phyloP scores from a whole-genome alignment of 345 rosid genomes.

The Melaleuca alternifolia region DNA sequence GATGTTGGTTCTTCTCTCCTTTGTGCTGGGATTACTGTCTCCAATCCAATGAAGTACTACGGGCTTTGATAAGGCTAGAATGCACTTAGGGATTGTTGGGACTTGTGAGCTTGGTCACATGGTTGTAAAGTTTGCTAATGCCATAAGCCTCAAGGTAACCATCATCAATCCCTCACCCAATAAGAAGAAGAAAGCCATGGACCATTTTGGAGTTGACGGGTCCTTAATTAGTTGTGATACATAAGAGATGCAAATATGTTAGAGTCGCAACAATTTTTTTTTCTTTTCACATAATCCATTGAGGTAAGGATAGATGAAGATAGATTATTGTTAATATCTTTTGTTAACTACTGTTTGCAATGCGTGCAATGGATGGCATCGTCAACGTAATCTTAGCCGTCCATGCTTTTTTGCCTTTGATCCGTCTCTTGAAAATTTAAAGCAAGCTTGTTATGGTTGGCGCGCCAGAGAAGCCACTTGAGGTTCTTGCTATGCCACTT shows the following conservation, averaged over 20 bases:
- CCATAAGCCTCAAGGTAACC: slow-evolving; percentile 30
- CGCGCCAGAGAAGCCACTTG: slow-evolving; percentile 33
- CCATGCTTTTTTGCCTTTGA: slow-evolving; percentile 32
- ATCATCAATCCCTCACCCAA: slow-evolving; percentile 35
- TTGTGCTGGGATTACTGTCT: slow-evolving; percentile 65
- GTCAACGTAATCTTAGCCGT: slow-evolving; percentile 43
- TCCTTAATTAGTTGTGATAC: slow-evolving; percentile 27
- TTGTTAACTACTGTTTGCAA: not conserved
- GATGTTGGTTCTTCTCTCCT: slow-evolving; percentile 52
- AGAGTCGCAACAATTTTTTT: not conserved
- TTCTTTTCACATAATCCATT: not conserved
- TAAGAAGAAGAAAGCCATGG: slow-evolving; percentile 31
- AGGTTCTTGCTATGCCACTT: slow-evolving; percentile 19
- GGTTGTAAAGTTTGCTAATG: slow-evolving; percentile 44
- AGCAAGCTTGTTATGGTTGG: slow-evolving; percentile 50
- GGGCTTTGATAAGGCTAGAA: slow-evolving; percentile 20
- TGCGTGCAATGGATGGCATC: slow-evolving; percentile 18
- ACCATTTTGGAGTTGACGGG: slow-evolving; percentile 28
- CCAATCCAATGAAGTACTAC: slow-evolving; percentile 51
- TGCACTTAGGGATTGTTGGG: slow-evolving; percentile 36
- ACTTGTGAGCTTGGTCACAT: slow-evolving; percentile 46
- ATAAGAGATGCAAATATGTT: slow-evolving; percentile 19
- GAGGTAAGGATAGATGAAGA: not conserved
- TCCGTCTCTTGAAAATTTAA: slow-evolving; percentile 30
- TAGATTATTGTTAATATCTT: not conserved